A percentile compares a stretch with the other conserved stretches of the same genome.
These are phyloP conservation scores for Thielaviopsis cerberus DNA, from an alignment of 2,329 filamentous ascomycete species.

Conservation along the genomic window DNA sequence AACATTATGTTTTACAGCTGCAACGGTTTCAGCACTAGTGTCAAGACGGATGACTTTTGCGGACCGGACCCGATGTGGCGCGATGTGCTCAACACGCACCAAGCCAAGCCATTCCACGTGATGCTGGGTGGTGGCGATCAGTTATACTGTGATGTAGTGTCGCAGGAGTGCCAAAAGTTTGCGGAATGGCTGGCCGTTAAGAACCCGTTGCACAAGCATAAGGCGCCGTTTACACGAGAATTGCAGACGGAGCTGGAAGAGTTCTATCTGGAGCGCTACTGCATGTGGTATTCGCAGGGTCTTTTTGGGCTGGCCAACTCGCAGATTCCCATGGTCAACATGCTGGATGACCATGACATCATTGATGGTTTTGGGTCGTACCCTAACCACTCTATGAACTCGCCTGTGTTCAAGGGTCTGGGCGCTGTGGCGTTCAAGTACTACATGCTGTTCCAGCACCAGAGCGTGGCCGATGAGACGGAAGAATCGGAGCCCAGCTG, in stretches of 20 bases:
- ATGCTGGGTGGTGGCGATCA: constrained; percentile 97
- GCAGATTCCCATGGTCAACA: constrained; percentile 96
- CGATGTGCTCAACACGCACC: constrained; percentile 82
- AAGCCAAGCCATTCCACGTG: constrained; percentile 82
- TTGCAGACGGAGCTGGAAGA: constrained; percentile 77
- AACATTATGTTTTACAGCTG: constrained; percentile 98
- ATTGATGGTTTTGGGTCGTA: constrained; percentile 90
- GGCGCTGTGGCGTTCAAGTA: constrained; percentile 94
- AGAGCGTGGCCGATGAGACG: constrained; percentile 65
- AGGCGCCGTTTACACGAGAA: constrained; percentile 55
- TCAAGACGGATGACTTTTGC: constrained; percentile 61
- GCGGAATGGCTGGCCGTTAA: constrained; percentile 68
- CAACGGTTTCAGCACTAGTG: constrained; percentile 78
- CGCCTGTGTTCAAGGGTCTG: constrained; percentile 73
- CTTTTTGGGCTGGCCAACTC: constrained; percentile 81
- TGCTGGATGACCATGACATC: constrained; percentile 89
- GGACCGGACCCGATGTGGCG: constrained; percentile 95
- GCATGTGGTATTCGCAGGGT: constrained; percentile 91
- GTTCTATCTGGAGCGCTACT: constrained; percentile 78
- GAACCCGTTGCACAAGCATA: constrained; percentile 62
- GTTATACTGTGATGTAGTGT: constrained; percentile 81
- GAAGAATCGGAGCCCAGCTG: constrained; percentile 77
- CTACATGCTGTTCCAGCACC: constrained; percentile 96
- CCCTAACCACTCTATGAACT: constrained; percentile 75
- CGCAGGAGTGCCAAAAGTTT: constrained; percentile 57